Evolutionary conservation across 2,329 filamentous ascomycete genomes (phyloP).

Genomic region (Mycosphaerella arachidis): DNA sequence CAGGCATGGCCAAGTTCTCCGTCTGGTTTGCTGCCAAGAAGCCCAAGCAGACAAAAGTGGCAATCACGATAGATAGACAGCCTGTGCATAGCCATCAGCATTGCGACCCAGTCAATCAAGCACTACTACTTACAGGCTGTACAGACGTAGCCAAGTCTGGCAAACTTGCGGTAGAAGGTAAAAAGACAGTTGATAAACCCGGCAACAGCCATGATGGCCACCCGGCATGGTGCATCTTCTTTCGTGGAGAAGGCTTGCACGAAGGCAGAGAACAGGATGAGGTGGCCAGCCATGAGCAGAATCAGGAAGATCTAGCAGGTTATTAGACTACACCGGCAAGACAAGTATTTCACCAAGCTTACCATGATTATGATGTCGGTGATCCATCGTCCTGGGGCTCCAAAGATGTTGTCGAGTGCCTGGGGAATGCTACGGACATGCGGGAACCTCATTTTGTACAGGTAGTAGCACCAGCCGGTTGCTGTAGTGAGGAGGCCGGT

Average conservation of each 20-base stretch:
- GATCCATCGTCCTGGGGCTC: constrained; percentile 57
- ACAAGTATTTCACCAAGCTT: not conserved
- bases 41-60: constrained; percentile 52
- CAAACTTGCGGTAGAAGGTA: constrained; percentile 52
- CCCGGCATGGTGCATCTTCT: constrained; percentile 57
- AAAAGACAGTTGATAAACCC: constrained; percentile 55
- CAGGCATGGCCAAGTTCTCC: not conserved
- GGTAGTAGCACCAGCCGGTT: constrained; percentile 57
- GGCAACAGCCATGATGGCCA: constrained; percentile 51
- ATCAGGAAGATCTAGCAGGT: constrained; percentile 58
- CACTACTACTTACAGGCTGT: constrained; percentile 47
- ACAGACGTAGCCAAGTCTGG: constrained; percentile 33
- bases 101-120: not conserved
- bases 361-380: constrained; percentile 48
- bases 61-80: constrained; percentile 59
- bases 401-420: constrained; percentile 59
- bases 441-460: constrained; percentile 54
- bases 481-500: constrained; percentile 57
- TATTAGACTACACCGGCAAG: not conserved
- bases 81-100: constrained; percentile 35
- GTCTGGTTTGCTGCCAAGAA: constrained; percentile 30
- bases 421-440: constrained; percentile 64
- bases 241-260: constrained; percentile 35
- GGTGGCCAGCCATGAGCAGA: constrained; percentile 68
- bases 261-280: constrained; percentile 61